Base-by-base conservation (phyloP, 1,139 yeast species). In the Barnettozyma hawaiiensis region DNA sequence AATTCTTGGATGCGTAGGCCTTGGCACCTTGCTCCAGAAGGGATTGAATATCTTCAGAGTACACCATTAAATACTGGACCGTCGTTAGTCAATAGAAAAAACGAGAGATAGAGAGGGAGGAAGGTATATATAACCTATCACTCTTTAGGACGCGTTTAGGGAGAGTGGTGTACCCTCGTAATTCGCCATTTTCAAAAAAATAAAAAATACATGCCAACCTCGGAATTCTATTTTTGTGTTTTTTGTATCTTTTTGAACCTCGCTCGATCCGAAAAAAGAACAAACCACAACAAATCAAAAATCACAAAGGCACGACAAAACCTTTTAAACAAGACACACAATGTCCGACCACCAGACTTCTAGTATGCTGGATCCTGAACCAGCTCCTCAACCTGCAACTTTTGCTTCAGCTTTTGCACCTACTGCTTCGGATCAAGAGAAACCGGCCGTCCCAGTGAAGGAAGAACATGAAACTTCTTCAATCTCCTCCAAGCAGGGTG, bases 1-100 rank as follows among this genome's bases (percentile, higher is more conserved):
- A 87, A 36, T 81, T 70, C 56, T 78, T 80, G 20, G 69, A 63
- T 1, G 87, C 83, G 59, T 76, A 81, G 1, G 73, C 67, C 53
- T 75, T 70, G 7, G 84, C 73, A 1, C 86, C 95, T 35, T 75
- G 75, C 3, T 75, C 71, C 8, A 84, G 62, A 27, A 77, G 59
- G 38, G 66, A 65, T 43, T 68, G 63, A 40, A 81, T 65, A 42
- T 66, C 71, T 8, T 51, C 44, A 2, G 52, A 35, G 37, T 53
- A 53, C 7, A 39, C 8, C 54, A 50, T 48, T 10, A 5, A 27
- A 14, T 14, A n/a, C 14, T 32, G 8, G 4, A 4, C n/a, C n/a
- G 8, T 26, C 29, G 29, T 6, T 26, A n/a, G 29, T 14, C 21
- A 32, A 18, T 26, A 22, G 11, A 9, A 7, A 22, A 22, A 8